Evolutionary conservation across 208 protist genomes (phyloP), one percentile per base, ranked within the genome.

Genomic region (Leishmania turanica): DNA sequence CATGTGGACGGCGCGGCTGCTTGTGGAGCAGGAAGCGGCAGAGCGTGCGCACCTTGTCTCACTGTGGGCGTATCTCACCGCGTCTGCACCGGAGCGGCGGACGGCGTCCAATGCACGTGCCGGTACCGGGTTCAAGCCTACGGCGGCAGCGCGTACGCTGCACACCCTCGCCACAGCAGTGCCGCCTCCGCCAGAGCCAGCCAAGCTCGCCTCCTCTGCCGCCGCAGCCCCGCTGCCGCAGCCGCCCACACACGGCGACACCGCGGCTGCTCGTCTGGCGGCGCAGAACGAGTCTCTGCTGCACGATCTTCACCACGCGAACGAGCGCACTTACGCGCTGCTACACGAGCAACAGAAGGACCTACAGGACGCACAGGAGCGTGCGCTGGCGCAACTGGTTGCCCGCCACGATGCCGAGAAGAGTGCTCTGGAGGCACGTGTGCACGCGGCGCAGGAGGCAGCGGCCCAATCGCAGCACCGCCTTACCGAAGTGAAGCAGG

Each of bases 381-480:
- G 72, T 21, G 72, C 78, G 8, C n/a, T 88, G 31, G 74, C 75
- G 19, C 60, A 88, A 56, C 72, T 88, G 17, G 62, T 73, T 24
- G 78, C 77, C 15, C 85, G 85, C n/a, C 78, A 88, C 53, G 80
- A 60, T 7, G 85, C 75, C 8, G 81, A 85, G 70, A 81, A 76
- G 56, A 7, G 4, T 6, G 78, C 78, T 24, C 77, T 79, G 51
- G 72, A 82, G 53, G 34, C 45, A 24, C 77, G 70, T 47, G 42
- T 62, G 42, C 17, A 51, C 7, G 75, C 54, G 27, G 68, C 60
- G 53, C 47, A 77, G 31, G 58, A 53, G 6, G 74, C n/a, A 31
- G 60, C 60, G 40, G 45, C 66, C n/a, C 40, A 42, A 47, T 49
- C n/a, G 65, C 66, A 75, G 62, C 53, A 80, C 56, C 34, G 51